These are phyloP conservation scores for Populus simonii DNA, from an alignment of 345 rosid genomes.

Conservation along the genomic window DNA sequence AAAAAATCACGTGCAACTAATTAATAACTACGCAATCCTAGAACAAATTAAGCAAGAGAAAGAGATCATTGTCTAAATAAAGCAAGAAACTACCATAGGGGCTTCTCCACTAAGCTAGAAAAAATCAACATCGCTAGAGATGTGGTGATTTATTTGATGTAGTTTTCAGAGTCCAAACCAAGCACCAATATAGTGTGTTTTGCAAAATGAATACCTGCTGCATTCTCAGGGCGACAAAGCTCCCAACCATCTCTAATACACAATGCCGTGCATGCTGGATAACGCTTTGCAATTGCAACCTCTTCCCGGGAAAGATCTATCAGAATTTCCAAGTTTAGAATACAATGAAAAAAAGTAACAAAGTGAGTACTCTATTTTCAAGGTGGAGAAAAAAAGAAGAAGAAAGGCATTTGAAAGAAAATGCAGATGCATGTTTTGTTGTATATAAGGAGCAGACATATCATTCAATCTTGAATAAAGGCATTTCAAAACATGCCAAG, in stretches of 20 bases:
- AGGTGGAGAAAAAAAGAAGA: background rate
- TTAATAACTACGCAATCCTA: background rate
- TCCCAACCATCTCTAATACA: slow-evolving; percentile 98
- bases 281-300: slow-evolving; percentile 72
- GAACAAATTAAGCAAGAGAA: background rate
- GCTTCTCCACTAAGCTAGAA: background rate
- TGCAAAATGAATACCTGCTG: slow-evolving; percentile 59
- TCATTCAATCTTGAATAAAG: background rate
- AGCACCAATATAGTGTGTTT: background rate
- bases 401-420: background rate
- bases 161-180: background rate
- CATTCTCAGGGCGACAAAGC: slow-evolving; percentile 78
- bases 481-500: slow-evolving; percentile 4
- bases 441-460: background rate
- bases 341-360: background rate
- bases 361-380: background rate
- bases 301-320: slow-evolving; percentile 90
- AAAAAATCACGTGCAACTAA: background rate
- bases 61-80: background rate
- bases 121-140: background rate
- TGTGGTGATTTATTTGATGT: background rate
- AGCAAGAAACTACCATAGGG: background rate
- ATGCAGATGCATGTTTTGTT: background rate
- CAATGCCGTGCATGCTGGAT: slow-evolving; percentile 76
- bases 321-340: slow-evolving; percentile 22